Conservation (phyloP, 345 rosid species). For the Camelina sativa region DNA sequence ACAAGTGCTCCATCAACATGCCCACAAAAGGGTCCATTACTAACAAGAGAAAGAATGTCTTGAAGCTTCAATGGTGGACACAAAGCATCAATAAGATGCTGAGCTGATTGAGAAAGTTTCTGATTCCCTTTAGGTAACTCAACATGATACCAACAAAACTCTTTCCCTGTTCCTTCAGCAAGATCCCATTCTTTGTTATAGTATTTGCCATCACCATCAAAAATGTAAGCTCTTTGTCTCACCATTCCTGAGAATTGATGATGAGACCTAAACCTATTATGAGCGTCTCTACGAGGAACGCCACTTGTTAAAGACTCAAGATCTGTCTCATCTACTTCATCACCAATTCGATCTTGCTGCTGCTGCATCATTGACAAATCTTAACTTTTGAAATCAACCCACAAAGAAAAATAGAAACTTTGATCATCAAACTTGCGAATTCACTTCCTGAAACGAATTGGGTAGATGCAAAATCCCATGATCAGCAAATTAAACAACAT, state of each 20-base stretch:
- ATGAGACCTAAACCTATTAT: slow-evolving; percentile 30
- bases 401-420: slow-evolving; percentile 12
- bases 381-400: background rate
- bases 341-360: slow-evolving; percentile 42
- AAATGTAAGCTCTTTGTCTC: slow-evolving; percentile 80
- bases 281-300: slow-evolving; percentile 39
- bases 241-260: slow-evolving; percentile 62
- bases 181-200: slow-evolving; percentile 86
- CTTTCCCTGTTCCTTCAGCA: slow-evolving; percentile 64
- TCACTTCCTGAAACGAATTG: slow-evolving; percentile 23
- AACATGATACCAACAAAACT: slow-evolving; percentile 97
- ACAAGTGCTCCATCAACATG: slow-evolving; percentile 92
- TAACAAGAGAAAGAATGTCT: slow-evolving; percentile 89
- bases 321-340: slow-evolving; percentile 58
- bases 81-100: slow-evolving; percentile 82
- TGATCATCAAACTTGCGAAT: background rate
- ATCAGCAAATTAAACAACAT: background rate
- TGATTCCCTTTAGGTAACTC: slow-evolving; percentile 89
- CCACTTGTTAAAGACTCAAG: slow-evolving; percentile 42
- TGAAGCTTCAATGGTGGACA: slow-evolving; percentile 97
- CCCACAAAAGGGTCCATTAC: slow-evolving; percentile 94
- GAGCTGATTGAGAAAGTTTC: slow-evolving; percentile 79
- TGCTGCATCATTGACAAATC: slow-evolving; percentile 54
- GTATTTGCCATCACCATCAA: slow-evolving; percentile 78
- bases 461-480: slow-evolving; percentile 1